These are phyloP conservation scores for Fusarium sp. DNA, from an alignment of 2,329 filamentous ascomycete species.

Conservation along the genomic window DNA sequence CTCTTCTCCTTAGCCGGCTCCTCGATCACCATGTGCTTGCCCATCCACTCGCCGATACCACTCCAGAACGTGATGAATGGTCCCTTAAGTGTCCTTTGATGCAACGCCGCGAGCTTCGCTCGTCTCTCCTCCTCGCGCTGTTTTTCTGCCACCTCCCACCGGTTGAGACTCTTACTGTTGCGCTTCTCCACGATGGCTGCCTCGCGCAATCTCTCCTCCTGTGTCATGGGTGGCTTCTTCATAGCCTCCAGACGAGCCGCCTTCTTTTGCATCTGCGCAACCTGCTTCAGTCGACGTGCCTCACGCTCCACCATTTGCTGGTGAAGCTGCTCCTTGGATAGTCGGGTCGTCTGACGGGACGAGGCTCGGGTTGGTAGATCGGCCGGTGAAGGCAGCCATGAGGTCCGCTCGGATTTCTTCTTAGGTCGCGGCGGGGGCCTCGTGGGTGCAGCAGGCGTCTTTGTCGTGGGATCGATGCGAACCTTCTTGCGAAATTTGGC, in stretches of 20 bases:
- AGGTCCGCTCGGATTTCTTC: conserved; percentile 70
- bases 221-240: conserved; percentile 86
- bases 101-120: conserved; percentile 86
- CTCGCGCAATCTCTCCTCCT: conserved; percentile 85
- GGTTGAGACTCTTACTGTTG: conserved; percentile 90
- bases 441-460: conserved; percentile 50
- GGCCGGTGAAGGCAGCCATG: conserved; percentile 66
- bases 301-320: conserved; percentile 81
- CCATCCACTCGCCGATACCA: conserved; percentile 86
- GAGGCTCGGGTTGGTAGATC: conserved; percentile 70
- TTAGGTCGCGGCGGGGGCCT: conserved; percentile 62
- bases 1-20: conserved; percentile 71
- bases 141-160: conserved; percentile 95
- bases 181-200: conserved; percentile 85
- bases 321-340: conserved; percentile 72
- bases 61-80: conserved; percentile 95
- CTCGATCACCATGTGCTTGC: conserved; percentile 73
- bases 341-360: conserved; percentile 67
- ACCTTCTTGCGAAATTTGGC: conserved; percentile 80
- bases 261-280: conserved; percentile 74
- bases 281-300: conserved; percentile 75
- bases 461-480: conserved; percentile 70
- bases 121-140: conserved; percentile 85
- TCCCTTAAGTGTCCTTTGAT: conserved; percentile 86
- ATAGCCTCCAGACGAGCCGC: conserved; percentile 77